Conservation (phyloP, 192 early-diverging fungal species). For the Umbelopsis isabellina region DNA sequence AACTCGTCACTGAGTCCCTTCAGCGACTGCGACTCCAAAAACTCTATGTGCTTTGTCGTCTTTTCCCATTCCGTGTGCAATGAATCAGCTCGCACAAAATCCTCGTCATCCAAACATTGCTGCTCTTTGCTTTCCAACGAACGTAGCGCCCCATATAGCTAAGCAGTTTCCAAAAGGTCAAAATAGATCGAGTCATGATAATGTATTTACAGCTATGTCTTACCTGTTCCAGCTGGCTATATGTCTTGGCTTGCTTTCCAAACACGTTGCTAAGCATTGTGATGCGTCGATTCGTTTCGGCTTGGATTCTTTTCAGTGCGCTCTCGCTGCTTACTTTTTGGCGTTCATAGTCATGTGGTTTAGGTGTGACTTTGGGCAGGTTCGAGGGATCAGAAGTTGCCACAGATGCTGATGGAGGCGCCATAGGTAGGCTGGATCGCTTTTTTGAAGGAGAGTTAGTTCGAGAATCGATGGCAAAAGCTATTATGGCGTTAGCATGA, state of each 20-base stretch:
- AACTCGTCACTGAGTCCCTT: background rate
- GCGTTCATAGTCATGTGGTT: conserved; percentile 5
- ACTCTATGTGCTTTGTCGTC: conserved; percentile 1
- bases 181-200: background rate
- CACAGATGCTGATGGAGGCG: conserved; percentile 5
- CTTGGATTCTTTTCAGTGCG: background rate
- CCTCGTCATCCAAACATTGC: background rate
- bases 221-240: conserved; percentile 11
- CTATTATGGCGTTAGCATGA: background rate
- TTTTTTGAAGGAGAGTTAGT: background rate
- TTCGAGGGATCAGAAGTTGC: conserved; percentile 2
- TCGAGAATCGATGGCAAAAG: conserved; percentile 10
- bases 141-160: conserved; percentile 3
- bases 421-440: background rate
- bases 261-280: background rate
- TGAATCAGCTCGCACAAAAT: conserved; percentile 8
- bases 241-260: conserved; percentile 10
- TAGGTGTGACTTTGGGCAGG: background rate
- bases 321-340: conserved; percentile 19
- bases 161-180: background rate
- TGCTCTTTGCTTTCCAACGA: conserved; percentile 5
- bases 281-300: conserved; percentile 5
- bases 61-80: conserved; percentile 15
- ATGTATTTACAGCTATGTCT: no score
- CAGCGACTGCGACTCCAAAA: background rate